phyloP scores from a whole-genome alignment of 2,329 filamentous ascomycete genomes.

The Aureobasidium sp. region DNA sequence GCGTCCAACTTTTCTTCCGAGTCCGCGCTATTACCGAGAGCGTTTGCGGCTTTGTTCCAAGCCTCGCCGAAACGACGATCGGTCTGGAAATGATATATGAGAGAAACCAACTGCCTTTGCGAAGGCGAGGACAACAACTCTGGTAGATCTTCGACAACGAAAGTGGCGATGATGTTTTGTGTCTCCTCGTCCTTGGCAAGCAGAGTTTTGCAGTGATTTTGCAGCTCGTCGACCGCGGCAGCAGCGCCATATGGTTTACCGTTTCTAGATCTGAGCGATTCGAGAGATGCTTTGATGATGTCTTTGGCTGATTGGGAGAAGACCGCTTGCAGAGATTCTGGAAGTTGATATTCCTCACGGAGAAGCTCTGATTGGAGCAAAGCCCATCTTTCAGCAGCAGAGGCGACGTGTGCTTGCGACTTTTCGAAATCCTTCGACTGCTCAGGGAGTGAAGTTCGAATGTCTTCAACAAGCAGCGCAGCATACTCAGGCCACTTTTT shows the following conservation, averaged over 20 bases:
- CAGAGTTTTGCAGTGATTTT: constrained; percentile 38
- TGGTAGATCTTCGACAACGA: constrained; percentile 51
- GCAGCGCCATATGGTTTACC: constrained; percentile 63
- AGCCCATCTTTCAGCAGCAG: constrained; percentile 59
- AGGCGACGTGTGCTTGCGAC: constrained; percentile 63
- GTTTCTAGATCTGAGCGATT: constrained; percentile 47
- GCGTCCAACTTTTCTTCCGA: constrained; percentile 21
- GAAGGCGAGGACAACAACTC: constrained; percentile 63
- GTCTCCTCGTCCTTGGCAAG: constrained; percentile 38
- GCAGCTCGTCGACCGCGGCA: constrained; percentile 48
- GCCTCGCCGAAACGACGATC: constrained; percentile 29
- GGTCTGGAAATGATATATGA: constrained; percentile 47
- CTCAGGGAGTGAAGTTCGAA: constrained; percentile 72
- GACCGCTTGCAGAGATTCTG: constrained; percentile 19
- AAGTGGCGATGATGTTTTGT: constrained; percentile 33
- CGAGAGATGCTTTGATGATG: constrained; percentile 44
- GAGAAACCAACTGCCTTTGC: constrained; percentile 56
- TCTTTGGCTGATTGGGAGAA: constrained; percentile 34
- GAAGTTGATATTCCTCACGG: constrained; percentile 21
- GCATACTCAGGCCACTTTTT: constrained; percentile 58
- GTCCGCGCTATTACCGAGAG: constrained; percentile 15
- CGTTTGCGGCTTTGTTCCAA: constrained; percentile 16
- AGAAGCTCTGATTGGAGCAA: constrained; percentile 43
- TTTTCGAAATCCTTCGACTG: constrained; percentile 68
- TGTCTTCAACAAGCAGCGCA: constrained; percentile 54